Evolutionary conservation across 768 basidiomycete genomes (phyloP), one percentile per base, ranked within the genome.

Genomic region (Astraeus odoratus): DNA sequence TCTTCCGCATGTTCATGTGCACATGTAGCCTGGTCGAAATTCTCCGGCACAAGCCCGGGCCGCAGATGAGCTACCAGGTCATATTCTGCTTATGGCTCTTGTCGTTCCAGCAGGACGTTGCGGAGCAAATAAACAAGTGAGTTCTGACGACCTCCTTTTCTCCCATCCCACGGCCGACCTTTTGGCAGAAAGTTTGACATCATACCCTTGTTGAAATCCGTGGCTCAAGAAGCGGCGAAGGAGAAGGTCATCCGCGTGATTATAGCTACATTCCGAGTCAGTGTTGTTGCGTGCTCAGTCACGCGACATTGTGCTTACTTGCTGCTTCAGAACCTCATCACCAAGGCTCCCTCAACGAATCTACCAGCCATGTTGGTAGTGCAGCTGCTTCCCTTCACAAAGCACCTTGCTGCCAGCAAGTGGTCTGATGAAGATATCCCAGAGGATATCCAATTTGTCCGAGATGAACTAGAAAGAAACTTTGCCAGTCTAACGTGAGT

Each of bases 171-270:
- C n/a, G n/a, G 19, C 34, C 50, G 35, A 45, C 39, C n/a, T 12
- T 53, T 13, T 38, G 10, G 9, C 47, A 96, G 93, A 69, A 86
- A 83, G 63, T 95, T 83, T 62, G 88, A 95, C 58, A 75, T 97
- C 27, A 83, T 96, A 54, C 88, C 92, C 20, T 69, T 89, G 19
- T 72, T 99, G 30, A 81, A 83, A 25, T 78, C 84, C 37, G 79
- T 91, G 30, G 92, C 92, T 2, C 88, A 94, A 59, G 77, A 71
- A 5, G 94, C 94, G 4, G 86, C 88, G 25, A 99, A 99, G 64
- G 95, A 98, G 69, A 99, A 99, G 65, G 90, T 99, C 23, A 86
- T 91, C 49, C 82, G 96, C 8, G 86, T 98, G 12, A 81, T 94
- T 44, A 73, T 97, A 29, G 90, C 96, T 12, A 91, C 94, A 1